Percentiles rank a stretch among this genome's conserved stretches.
These are phyloP conservation scores for Leccinum disarticulatum DNA, from an alignment of 768 basidiomycete genomes.

Conservation along the genomic window DNA sequence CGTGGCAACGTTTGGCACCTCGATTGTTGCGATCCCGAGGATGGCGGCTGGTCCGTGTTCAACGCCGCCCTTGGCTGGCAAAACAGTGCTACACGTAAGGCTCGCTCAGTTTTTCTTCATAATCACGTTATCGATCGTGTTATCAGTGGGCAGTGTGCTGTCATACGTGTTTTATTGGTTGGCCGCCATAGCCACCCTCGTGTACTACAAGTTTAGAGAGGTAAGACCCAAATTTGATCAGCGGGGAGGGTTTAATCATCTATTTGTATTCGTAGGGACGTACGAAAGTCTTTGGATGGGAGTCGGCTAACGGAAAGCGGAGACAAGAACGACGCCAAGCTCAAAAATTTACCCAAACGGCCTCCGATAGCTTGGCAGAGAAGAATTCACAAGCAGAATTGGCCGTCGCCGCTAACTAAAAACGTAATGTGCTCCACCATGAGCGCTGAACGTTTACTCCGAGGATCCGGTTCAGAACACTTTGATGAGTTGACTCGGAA, in stretches of 20 bases:
- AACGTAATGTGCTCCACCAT: neutral
- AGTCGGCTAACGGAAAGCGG: constrained; percentile 48
- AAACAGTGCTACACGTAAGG: constrained; percentile 70
- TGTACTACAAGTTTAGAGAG: constrained; percentile 66
- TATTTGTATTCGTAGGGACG: constrained; percentile 47
- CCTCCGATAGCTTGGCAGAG: neutral
- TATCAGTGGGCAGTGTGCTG: constrained; percentile 71
- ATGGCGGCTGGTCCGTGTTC: constrained; percentile 78
- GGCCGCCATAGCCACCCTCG: constrained; percentile 65
- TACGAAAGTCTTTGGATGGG: constrained; percentile 56
- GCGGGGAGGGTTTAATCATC: neutral
- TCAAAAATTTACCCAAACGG: neutral
- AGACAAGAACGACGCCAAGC: constrained; percentile 31
- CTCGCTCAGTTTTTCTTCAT: neutral
- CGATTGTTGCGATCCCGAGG: constrained; percentile 71
- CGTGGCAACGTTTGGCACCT: constrained; percentile 87
- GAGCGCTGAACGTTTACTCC: neutral
- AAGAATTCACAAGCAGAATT: neutral
- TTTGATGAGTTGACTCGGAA: neutral
- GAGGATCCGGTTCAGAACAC: neutral
- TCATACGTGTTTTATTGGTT: constrained; percentile 94
- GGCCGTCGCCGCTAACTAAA: neutral
- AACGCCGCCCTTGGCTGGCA: constrained; percentile 86
- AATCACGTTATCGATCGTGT: neutral
- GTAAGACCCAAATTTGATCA: constrained; percentile 27